These are phyloP conservation scores for Setaria viridis DNA, from an alignment of 202 grass and related monocot genomes.

Conservation along the genomic window DNA sequence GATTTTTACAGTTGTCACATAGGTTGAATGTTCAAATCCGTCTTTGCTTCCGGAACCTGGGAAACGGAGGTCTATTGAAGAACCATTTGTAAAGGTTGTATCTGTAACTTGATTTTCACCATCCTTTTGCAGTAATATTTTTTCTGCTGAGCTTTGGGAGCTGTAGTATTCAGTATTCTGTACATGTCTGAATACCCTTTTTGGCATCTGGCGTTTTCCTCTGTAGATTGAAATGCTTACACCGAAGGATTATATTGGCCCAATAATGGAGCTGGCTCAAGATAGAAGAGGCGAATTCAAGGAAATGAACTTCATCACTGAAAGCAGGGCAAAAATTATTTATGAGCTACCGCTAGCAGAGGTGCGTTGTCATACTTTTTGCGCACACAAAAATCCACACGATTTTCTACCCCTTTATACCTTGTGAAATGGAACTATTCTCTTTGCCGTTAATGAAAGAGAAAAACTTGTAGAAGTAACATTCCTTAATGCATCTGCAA, in stretches of 20 bases:
- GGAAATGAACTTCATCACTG: constrained; percentile 95
- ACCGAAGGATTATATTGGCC: constrained; percentile 94
- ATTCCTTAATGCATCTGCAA: constrained; percentile 24
- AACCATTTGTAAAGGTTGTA: constrained; percentile 93
- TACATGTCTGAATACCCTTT: constrained; percentile 38
- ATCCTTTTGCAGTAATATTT: constrained; percentile 38
- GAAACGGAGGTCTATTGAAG: constrained; percentile 85
- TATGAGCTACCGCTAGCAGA: constrained; percentile 96
- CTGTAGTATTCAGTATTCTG: constrained; percentile 30
- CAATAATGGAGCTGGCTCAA: constrained; percentile 98
- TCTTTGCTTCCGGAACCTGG: constrained; percentile 93
- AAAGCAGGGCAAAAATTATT: constrained; percentile 86
- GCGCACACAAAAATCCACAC: constrained; percentile 24
- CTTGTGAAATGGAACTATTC: constrained; percentile 41
- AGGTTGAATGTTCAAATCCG: constrained; percentile 98
- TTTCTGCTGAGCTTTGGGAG: constrained; percentile 28
- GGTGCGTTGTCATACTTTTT: constrained; percentile 55
- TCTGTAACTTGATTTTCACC: constrained; percentile 30
- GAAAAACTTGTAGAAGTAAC: constrained; percentile 14
- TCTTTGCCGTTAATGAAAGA: constrained; percentile 34
- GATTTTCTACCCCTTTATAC: constrained; percentile 15
- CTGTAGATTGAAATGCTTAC: constrained; percentile 92
- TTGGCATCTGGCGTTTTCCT: constrained; percentile 11
- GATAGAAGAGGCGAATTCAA: constrained; percentile 98
- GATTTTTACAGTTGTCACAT: constrained; percentile 44